phyloP scores from a whole-genome alignment of 2,329 filamentous ascomycete genomes.

The Alternaria arborescens region DNA sequence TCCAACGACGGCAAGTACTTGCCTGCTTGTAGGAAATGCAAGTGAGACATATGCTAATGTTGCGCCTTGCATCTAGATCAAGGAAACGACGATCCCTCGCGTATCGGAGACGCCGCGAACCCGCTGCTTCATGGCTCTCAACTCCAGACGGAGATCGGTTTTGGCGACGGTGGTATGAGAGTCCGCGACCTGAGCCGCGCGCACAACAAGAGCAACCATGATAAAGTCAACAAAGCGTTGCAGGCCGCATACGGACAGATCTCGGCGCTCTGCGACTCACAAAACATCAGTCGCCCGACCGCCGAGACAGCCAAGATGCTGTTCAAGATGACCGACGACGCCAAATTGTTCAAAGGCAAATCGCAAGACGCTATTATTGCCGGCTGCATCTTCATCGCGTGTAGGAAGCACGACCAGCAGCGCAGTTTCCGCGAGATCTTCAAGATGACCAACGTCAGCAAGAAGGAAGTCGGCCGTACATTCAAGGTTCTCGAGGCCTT shows the following conservation, averaged over 20 bases:
- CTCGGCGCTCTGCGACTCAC: constrained; percentile 77
- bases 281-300: constrained; percentile 75
- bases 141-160: constrained; percentile 87
- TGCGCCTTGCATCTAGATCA: constrained; percentile 62
- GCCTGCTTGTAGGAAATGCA: neutral
- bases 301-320: constrained; percentile 92
- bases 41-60: constrained; percentile 4
- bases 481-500: constrained; percentile 94
- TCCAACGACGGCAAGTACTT: constrained; percentile 76
- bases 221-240: constrained; percentile 84
- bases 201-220: constrained; percentile 80
- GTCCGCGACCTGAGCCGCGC: constrained; percentile 81
- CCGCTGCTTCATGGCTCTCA: constrained; percentile 89
- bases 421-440: constrained; percentile 96
- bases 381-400: constrained; percentile 96
- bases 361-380: constrained; percentile 92
- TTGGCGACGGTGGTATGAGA: constrained; percentile 75
- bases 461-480: constrained; percentile 96
- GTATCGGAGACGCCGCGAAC: constrained; percentile 95
- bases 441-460: constrained; percentile 88
- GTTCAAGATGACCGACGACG: constrained; percentile 93
- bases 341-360: constrained; percentile 94
- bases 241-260: constrained; percentile 89
- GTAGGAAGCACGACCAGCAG: constrained; percentile 84
- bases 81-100: constrained; percentile 93